Percentiles rank a stretch among this genome's conserved stretches.
phyloP scores from a whole-genome alignment of 2,329 filamentous ascomycete genomes.

The Phaeoacremonium minimum region DNA sequence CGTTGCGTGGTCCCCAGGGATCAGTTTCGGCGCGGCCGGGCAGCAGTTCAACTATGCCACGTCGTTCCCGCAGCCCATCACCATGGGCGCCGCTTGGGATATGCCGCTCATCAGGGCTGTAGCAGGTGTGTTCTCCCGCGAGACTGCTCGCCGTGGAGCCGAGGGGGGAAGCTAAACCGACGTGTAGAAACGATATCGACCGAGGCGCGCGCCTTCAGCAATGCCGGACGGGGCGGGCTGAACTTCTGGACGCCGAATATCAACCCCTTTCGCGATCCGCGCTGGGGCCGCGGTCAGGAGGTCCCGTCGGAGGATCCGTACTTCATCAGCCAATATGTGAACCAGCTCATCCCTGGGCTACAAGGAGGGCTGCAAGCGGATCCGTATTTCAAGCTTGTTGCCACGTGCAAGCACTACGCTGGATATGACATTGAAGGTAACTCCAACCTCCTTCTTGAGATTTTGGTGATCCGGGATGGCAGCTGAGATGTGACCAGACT shows the following conservation, averaged over 20 bases:
- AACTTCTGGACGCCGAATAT: constrained; percentile 66
- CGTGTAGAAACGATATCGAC: too few species aligned
- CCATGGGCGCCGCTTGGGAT: constrained; percentile 60
- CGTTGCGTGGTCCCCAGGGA: constrained; percentile 48
- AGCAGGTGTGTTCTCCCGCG: constrained; percentile 36
- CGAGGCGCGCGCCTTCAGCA: constrained; percentile 63
- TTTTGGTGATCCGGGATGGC: too few species aligned
- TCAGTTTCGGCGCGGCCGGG: constrained; percentile 24
- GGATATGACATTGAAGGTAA: constrained; percentile 51
- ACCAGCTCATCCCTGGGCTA: constrained; percentile 16
- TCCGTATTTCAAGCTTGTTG: constrained; percentile 31
- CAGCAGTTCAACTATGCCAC: constrained; percentile 57
- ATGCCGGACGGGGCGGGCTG: constrained; percentile 48
- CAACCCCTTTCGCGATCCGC: constrained; percentile 59
- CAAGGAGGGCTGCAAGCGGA: constrained; percentile 10
- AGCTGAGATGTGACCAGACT: too few species aligned
- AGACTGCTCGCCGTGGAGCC: too few species aligned
- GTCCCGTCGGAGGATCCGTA: constrained; percentile 35
- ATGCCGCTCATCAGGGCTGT: constrained; percentile 55
- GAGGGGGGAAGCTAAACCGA: too few species aligned
- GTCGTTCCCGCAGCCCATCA: constrained; percentile 61
- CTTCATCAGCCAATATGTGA: constrained; percentile 16
- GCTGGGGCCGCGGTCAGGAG: constrained; percentile 59
- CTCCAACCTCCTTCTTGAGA: too few species aligned
- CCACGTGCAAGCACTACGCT: constrained; percentile 57